These are phyloP conservation scores for Xylaria acuta DNA, from an alignment of 495 filamentous ascomycete genomes.

Conservation along the genomic window DNA sequence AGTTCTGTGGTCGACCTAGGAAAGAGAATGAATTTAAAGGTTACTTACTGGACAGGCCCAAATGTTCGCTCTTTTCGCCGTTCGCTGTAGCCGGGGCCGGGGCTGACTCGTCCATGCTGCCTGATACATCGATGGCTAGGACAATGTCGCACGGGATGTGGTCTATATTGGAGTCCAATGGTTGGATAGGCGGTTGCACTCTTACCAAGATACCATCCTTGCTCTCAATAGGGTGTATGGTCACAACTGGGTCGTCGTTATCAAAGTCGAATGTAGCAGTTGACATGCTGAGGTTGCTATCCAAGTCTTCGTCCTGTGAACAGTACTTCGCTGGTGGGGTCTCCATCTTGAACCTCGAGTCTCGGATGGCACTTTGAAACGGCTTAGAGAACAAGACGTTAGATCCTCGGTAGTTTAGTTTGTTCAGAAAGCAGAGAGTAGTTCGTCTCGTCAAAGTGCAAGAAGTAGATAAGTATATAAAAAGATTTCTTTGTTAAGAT, in stretches of 20 bases:
- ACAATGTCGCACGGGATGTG: conserved; percentile 55
- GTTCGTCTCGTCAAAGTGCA: neutral
- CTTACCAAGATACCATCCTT: conserved; percentile 46
- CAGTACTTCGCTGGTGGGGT: neutral
- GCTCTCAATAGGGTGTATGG: conserved; percentile 42
- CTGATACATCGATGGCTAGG: conserved; percentile 54
- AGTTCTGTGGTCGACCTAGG: neutral
- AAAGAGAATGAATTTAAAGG: neutral
- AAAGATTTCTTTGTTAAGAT: neutral
- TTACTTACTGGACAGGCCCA: conserved; percentile 39
- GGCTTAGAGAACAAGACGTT: no score
- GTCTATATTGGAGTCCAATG: conserved; percentile 24
- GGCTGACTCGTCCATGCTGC: conserved; percentile 47
- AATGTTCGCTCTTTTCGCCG: conserved; percentile 34
- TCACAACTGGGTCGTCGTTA: conserved; percentile 22
- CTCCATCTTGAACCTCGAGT: neutral
- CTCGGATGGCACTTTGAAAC: neutral
- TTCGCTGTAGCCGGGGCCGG: conserved; percentile 38
- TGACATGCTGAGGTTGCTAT: neutral
- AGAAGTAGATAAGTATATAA: neutral
- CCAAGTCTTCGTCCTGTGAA: neutral
- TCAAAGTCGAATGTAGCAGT: neutral
- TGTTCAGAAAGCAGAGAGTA: neutral
- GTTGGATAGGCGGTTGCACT: conserved; percentile 43
- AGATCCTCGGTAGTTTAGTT: neutral